Evolutionary conservation across 345 rosid species (phyloP), one percentile per base, ranked within the genome.

Genomic region (Bruguiera gymnorhiza): DNA sequence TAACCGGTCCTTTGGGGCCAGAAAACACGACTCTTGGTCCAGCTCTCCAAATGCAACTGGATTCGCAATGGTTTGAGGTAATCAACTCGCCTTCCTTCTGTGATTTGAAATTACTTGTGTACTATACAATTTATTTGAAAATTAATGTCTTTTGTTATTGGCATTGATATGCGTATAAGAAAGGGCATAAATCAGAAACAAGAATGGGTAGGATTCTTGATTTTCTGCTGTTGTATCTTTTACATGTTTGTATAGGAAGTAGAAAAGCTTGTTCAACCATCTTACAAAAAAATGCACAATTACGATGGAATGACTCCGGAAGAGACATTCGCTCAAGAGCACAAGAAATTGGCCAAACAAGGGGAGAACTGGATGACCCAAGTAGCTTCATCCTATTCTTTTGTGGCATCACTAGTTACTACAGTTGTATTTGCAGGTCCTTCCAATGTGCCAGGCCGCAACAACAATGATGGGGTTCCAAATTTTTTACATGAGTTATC

Each of bases 381-480:
- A 0, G 30, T 36, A 59, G 39, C 65, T n/a, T 20, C 2, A 1
- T 34, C 64, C 8, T 43, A 55, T 6, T 9, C 59, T 43, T 11
- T 57, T 16, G 69, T 71, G 21, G 32, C 64, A 5, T 19, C 75
- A 43, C 59, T 71, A 5, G 30, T 36, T 20, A 30, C 23, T 15
- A 50, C 46, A n/a, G n/a, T 30, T 3, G 34, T 53, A 19, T 60
- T 70, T 24, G 48, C 23, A 13, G 66, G 30, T 37, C 32, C 53
- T 39, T 63, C 62, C 61, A 34, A 48, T 6, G 48, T 39, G 19
- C 66, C 66, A 37, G 66, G 66, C 1, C 32, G 66, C 27, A 23
- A 39, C 19, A 10, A 23, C 30, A 2, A 63, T 13, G 31, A 63
- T 24, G 66, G 66, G 30, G 39, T 24, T 13, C 32, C 66, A 6